Conservation (phyloP, 1,284 basidiomycete species). For the Ceratobasidium sp. region DNA sequence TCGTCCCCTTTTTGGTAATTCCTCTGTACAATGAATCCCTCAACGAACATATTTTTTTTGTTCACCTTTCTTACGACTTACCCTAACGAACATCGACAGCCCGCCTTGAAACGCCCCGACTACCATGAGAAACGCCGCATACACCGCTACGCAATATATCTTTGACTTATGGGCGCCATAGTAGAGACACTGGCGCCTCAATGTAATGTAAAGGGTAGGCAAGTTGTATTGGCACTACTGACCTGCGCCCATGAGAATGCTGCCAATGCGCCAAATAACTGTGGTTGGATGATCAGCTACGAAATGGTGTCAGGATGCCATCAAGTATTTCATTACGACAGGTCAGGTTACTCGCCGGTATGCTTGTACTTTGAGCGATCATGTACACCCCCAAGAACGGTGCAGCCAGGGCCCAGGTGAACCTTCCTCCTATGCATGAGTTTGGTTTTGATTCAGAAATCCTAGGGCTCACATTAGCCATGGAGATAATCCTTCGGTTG, state of each 20-base stretch:
- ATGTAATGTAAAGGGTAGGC: background rate
- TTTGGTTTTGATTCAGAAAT: background rate
- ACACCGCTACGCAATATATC: slow-evolving; percentile 50
- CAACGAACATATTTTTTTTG: background rate
- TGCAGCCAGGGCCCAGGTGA: slow-evolving; percentile 72
- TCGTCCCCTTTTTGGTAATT: slow-evolving; percentile 60
- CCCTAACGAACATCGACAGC: slow-evolving; percentile 67
- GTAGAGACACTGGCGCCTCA: slow-evolving; percentile 65
- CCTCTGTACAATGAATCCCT: slow-evolving; percentile 51
- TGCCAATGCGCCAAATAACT: slow-evolving; percentile 71
- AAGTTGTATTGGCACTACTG: slow-evolving; percentile 46
- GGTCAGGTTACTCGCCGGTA: slow-evolving; percentile 62
- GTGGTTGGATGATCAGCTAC: slow-evolving; percentile 74
- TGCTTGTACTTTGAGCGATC: slow-evolving; percentile 73
- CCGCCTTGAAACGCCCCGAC: slow-evolving; percentile 69
- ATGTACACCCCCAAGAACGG: slow-evolving; percentile 76
- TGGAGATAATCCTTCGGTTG: slow-evolving; percentile 75
- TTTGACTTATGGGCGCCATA: slow-evolving; percentile 62
- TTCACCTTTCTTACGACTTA: slow-evolving; percentile 51
- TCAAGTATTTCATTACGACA: background rate
- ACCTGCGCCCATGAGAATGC: slow-evolving; percentile 75
- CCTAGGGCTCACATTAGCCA: slow-evolving; percentile 66
- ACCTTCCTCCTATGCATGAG: slow-evolving; percentile 54
- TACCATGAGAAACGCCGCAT: slow-evolving; percentile 55
- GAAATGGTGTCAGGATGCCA: background rate